These are phyloP conservation scores for Metschnikowia kunwiensis DNA, from an alignment of 805 yeast genomes.

Conservation along the genomic window DNA sequence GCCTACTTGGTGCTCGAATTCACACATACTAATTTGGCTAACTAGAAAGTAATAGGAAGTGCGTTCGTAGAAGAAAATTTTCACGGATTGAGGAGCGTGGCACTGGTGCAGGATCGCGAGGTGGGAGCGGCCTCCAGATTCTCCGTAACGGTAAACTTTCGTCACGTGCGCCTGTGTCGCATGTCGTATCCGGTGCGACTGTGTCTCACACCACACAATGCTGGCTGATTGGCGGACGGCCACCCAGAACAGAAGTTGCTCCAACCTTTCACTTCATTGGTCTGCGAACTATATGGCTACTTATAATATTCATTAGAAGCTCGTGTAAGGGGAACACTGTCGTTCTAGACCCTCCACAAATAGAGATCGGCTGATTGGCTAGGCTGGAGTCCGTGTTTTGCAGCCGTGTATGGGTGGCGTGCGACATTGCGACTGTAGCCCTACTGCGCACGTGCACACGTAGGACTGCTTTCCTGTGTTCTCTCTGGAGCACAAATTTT, in stretches of 20 bases:
- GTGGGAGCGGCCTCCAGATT: constrained; percentile 1
- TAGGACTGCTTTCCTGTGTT: constrained; percentile 10
- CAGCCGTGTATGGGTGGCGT: too few species aligned
- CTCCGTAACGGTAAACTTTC: neutral
- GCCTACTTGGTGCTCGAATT: constrained; percentile 6
- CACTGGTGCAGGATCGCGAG: constrained; percentile 17
- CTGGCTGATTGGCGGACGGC: too few species aligned
- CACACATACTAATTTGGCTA: constrained; percentile 21
- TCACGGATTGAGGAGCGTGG: constrained; percentile 16
- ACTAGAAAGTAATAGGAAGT: constrained; percentile 15
- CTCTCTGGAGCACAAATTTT: constrained; percentile 14
- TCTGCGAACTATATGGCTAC: too few species aligned
- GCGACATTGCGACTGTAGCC: constrained; percentile 11
- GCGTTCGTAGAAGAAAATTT: constrained; percentile 19
- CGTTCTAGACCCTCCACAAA: too few species aligned
- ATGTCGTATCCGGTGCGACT: too few species aligned
- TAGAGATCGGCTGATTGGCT: too few species aligned
- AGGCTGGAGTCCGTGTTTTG: constrained; percentile 3
- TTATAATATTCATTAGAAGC: too few species aligned
- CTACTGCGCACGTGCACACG: constrained; percentile 14
- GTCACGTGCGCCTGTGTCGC: constrained; percentile 13
- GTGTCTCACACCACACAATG: too few species aligned
- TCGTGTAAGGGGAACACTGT: too few species aligned
- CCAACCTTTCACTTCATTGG: too few species aligned
- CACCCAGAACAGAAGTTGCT: too few species aligned